phyloP scores from a whole-genome alignment of 495 filamentous ascomycete genomes.

The Podospora pseudopauciseta region DNA sequence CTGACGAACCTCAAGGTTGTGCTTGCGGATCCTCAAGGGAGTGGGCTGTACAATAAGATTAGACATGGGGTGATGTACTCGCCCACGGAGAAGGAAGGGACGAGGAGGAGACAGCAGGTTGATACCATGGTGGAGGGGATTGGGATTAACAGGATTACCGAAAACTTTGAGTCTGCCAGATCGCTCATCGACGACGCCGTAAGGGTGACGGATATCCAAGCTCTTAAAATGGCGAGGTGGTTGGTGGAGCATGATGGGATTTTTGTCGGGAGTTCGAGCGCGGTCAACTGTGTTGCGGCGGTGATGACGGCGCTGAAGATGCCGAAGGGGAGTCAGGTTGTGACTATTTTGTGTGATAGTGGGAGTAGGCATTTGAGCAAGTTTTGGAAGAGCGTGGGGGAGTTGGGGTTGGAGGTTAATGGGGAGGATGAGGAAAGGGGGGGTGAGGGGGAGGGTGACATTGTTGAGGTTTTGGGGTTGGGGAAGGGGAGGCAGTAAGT shows the following conservation, averaged over 20 bases:
- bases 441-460: conserved; percentile 13
- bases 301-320: conserved; percentile 72
- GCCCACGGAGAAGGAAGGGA: conserved; percentile 80
- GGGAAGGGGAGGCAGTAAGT: neutral
- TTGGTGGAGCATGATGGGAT: conserved; percentile 94
- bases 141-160: conserved; percentile 86
- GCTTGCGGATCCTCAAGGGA: conserved; percentile 90
- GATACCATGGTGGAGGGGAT: conserved; percentile 97
- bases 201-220: conserved; percentile 86
- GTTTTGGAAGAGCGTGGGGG: conserved; percentile 83
- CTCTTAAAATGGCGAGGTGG: conserved; percentile 88
- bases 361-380: conserved; percentile 88
- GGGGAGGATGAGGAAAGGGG: conserved; percentile 45
- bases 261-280: conserved; percentile 89
- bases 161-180: conserved; percentile 84
- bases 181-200: conserved; percentile 86
- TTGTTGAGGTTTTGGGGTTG: neutral
- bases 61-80: conserved; percentile 96
- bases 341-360: conserved; percentile 89
- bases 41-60: conserved; percentile 86
- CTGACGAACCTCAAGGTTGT: conserved; percentile 61
- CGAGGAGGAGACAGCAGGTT: conserved; percentile 80
- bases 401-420: conserved; percentile 58
- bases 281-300: conserved; percentile 93
- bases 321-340: conserved; percentile 66